A percentile compares a stretch with the other conserved stretches of the same genome.
Evolutionary conservation across 495 filamentous ascomycete species (phyloP).

Genomic region (Tetracladium setigerum): DNA sequence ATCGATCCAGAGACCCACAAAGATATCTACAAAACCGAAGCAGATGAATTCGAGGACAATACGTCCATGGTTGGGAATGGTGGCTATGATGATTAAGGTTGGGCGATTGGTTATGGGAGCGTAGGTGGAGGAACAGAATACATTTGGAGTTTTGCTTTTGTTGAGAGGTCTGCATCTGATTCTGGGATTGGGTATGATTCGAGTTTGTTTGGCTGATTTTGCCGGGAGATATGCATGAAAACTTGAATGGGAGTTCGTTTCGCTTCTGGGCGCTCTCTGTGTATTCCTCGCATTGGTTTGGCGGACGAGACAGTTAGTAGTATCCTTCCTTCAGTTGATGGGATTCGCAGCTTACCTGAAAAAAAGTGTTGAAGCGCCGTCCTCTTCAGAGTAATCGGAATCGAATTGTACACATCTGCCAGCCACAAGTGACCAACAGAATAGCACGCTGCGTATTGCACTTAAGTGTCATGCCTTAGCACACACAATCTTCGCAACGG

Average conservation of each 20-base stretch:
- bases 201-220: background rate
- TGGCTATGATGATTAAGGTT: background rate
- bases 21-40: constrained; percentile 2
- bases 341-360: constrained; percentile 47
- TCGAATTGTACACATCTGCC: constrained; percentile 77
- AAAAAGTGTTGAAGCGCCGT: constrained; percentile 59
- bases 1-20: constrained; percentile 6
- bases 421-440: constrained; percentile 30
- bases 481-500: constrained; percentile 90
- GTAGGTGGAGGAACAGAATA: background rate
- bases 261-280: no score
- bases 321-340: constrained; percentile 14
- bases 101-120: background rate
- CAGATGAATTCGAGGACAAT: background rate
- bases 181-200: background rate
- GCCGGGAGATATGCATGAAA: no score
- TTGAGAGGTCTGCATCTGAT: background rate
- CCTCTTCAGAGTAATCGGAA: constrained; percentile 96
- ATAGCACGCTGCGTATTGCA: constrained; percentile 96
- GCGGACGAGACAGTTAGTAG: constrained; percentile 17
- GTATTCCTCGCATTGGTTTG: no score
- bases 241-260: no score
- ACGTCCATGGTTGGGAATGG: background rate
- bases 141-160: background rate
- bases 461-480: constrained; percentile 70